Base-by-base conservation (phyloP, 1,284 basidiomycete genomes). In the Ganoderma meredithae region DNA sequence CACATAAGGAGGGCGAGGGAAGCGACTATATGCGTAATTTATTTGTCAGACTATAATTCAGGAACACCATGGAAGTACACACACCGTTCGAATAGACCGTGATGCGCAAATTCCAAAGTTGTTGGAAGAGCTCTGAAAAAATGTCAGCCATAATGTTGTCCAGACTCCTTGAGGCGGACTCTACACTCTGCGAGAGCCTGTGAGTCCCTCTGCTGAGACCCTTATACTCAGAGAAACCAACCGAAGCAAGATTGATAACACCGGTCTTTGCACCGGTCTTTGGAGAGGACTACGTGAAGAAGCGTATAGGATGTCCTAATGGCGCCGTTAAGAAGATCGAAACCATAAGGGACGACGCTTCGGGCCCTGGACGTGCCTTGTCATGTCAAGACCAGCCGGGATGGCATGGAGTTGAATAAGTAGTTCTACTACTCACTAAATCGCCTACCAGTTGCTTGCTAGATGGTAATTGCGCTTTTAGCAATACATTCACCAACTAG, bases 1-100 rank as follows among this genome's bases (percentile, higher is more conserved):
- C n/a, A 58, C 55, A 58, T 19, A 33, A 58, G 55, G 7, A 58
- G 36, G 7, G 55, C 55, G 19, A 58, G 55, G 6, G 55, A 58
- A 39, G 55, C 55, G 33, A 58, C 55, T 58, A 12, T 13, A 58
- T 58, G 33, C 19, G 12, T 19, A 2, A 55, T 17, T 17, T 55
- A 33, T 7, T 19, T 8, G 10, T 58, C n/a, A 22, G 55, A 3
- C 19, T n/a, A 22, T n/a, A 8, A 10, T 33, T 31, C 31, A 53
- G 9, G 19, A 19, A 58, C 19, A 9, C 22, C 10, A 15, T 13
- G 9, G n/a, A 22, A 2, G 33, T 5, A 8, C 33, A 58, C 55
- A 10, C n/a, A 58, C 55, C 55, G 22, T 58, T 58, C 5, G 55
- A 19, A 58, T 58, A 39, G 3, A 58, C 33, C 9, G 55, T 39